phyloP scores from a whole-genome alignment of 208 protist genomes.

The Leishmania tropica region DNA sequence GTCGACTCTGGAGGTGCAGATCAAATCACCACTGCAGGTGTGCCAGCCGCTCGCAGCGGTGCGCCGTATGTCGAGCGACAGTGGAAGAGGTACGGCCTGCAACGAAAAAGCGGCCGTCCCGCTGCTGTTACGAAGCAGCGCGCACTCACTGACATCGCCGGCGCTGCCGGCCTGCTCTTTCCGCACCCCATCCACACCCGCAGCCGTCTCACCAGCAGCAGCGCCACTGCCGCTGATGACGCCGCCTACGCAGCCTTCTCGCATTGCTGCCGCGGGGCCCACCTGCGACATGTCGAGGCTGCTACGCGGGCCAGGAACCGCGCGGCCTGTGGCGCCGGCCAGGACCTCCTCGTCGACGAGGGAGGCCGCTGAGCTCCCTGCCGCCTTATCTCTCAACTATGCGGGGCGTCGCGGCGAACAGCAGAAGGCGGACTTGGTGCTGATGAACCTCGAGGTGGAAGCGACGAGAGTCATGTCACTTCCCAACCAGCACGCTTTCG shows the following conservation, averaged over 20 bases:
- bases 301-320: conserved; percentile 4
- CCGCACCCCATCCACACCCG: neutral
- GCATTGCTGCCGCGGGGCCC: no score
- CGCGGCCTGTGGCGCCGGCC: neutral
- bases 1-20: neutral
- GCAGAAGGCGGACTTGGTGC: conserved; percentile 10
- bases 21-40: neutral
- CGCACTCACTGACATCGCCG: neutral
- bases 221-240: neutral
- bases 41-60: neutral
- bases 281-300: neutral
- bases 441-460: conserved; percentile 10
- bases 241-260: neutral
- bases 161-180: neutral
- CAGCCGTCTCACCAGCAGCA: neutral
- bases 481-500: conserved; percentile 49
- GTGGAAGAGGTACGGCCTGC: neutral
- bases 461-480: conserved; percentile 17
- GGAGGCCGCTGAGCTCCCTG: neutral
- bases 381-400: neutral
- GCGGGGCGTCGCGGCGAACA: neutral
- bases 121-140: neutral
- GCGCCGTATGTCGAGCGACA: neutral
- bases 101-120: neutral
- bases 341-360: neutral